These are phyloP conservation scores for Triticum urartu DNA, from an alignment of 176 grass and related monocot genomes.

Conservation along the genomic window DNA sequence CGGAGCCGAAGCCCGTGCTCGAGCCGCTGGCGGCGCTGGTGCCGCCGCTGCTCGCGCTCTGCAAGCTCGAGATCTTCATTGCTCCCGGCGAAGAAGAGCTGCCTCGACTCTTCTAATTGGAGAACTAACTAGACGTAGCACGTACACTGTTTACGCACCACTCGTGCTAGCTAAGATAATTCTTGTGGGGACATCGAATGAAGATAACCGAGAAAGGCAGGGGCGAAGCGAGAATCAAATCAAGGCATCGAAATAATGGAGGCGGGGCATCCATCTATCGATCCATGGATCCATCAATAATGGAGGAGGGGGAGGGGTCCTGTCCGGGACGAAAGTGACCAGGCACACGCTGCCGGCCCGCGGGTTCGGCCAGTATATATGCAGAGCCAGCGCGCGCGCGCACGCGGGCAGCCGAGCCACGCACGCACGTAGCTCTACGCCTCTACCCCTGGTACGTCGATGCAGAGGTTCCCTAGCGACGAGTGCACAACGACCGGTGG, in stretches of 20 bases:
- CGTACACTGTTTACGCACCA: background rate
- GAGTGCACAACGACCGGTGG: background rate
- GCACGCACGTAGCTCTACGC: background rate
- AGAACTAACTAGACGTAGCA: background rate
- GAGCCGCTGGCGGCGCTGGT: background rate
- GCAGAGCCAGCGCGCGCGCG: background rate
- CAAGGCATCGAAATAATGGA: conserved; percentile 45
- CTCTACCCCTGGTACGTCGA: background rate
- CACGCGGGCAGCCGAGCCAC: background rate
- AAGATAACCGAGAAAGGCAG: conserved; percentile 11
- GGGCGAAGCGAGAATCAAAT: background rate
- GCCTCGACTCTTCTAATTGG: background rate
- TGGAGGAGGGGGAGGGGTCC: background rate
- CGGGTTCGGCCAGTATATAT: background rate
- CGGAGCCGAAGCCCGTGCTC: background rate
- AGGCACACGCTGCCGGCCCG: background rate
- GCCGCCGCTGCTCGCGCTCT: conserved; percentile 12
- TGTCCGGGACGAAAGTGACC: conserved; percentile 30
- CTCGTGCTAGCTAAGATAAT: background rate
- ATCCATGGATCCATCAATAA: conserved; percentile 32
- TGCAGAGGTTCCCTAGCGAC: background rate
- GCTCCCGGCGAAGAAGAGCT: background rate
- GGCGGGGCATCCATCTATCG: background rate
- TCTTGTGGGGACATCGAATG: background rate
- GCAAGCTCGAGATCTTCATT: conserved; percentile 42